Percentiles rank a stretch among this genome's conserved stretches.
phyloP scores from a whole-genome alignment of 345 rosid species.

The Populus tremula region DNA sequence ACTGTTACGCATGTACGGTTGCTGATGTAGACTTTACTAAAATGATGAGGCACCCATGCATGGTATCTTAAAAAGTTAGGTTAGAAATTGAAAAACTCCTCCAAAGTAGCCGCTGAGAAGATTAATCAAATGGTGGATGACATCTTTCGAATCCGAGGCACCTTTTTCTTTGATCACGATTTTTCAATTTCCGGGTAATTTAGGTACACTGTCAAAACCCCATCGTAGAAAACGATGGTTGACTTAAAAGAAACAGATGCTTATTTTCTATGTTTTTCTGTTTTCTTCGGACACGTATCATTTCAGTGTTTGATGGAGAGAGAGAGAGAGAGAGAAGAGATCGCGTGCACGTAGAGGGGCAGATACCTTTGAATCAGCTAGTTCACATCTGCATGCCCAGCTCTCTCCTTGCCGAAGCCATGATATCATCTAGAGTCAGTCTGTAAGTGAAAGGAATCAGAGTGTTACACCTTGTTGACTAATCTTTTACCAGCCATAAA shows the following conservation, averaged over 20 bases:
- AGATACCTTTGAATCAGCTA: slow-evolving; percentile 6
- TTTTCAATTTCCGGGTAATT: neutral
- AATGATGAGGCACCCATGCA: slow-evolving; percentile 8
- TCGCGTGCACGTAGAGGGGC: slow-evolving; percentile 8
- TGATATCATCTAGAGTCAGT: slow-evolving; percentile 21
- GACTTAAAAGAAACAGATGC: neutral
- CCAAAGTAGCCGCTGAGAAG: neutral
- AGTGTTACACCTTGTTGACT: slow-evolving; percentile 14
- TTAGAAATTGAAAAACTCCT: neutral
- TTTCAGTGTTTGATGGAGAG: neutral
- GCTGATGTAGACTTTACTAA: neutral
- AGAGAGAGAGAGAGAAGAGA: no score
- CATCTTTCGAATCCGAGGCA: slow-evolving; percentile 14
- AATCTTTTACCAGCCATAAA: neutral
- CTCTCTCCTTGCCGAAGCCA: slow-evolving; percentile 3
- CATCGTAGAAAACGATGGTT: slow-evolving; percentile 9
- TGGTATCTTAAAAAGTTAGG: neutral
- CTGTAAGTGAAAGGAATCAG: neutral
- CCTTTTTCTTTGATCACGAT: neutral
- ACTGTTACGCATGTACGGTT: neutral
- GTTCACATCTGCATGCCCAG: neutral
- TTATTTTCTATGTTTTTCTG: neutral
- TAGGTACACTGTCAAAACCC: neutral
- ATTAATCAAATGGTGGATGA: slow-evolving; percentile 5
- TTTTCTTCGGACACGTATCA: no score